Evolutionary conservation across 1,284 basidiomycete species (phyloP).

Genomic region (Testicularia cyperi): DNA sequence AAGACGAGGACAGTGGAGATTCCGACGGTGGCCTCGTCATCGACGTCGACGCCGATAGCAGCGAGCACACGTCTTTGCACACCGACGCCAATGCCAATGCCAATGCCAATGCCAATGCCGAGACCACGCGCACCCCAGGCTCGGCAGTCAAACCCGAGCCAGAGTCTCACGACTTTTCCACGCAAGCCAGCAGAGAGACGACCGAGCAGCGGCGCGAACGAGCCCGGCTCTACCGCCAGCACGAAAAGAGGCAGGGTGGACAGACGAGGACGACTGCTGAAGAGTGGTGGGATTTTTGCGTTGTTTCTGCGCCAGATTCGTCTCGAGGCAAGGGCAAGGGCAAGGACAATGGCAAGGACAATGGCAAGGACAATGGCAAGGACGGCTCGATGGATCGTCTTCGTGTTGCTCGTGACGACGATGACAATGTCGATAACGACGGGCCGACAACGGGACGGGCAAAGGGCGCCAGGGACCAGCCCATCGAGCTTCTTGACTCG

Average conservation of each 20-base stretch:
- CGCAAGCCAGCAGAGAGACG: slow-evolving; percentile 23
- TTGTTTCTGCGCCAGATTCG: no score
- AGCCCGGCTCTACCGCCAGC: slow-evolving; percentile 23
- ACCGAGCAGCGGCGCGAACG: slow-evolving; percentile 23
- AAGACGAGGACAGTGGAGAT: neutral
- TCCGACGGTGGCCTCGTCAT: neutral
- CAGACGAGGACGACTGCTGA: slow-evolving; percentile 11
- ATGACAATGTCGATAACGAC: no score
- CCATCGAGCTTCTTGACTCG: slow-evolving; percentile 17
- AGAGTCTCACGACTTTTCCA: slow-evolving; percentile 6
- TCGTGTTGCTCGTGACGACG: no score
- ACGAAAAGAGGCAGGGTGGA: slow-evolving; percentile 29
- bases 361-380: no score
- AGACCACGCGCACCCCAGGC: neutral
- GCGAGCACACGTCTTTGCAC: neutral
- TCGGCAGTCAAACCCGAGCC: slow-evolving; percentile 9
- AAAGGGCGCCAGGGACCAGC: slow-evolving; percentile 1
- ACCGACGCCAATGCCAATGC: no score
- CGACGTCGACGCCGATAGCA: neutral
- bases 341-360: no score
- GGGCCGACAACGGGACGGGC: no score
- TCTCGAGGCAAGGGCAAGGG: no score
- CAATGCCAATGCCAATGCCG: no score
- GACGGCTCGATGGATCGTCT: no score
- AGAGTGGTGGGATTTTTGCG: slow-evolving; percentile 33